Base-by-base conservation (phyloP, 805 yeast species). In the Zygoascus flipseniorum region DNA sequence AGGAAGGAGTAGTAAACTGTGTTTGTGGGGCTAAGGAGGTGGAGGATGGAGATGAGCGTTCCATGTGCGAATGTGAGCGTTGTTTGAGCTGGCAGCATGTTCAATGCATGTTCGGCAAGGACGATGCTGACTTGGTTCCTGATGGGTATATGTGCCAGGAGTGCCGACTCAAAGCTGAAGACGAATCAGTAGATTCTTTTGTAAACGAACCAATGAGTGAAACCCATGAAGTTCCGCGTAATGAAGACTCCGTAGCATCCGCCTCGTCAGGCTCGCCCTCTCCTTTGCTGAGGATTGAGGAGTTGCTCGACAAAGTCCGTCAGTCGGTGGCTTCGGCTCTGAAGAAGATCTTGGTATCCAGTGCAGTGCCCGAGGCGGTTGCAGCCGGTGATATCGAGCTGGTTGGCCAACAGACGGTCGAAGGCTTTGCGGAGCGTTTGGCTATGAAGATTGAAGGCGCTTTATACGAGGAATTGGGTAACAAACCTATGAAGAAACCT, bases 1-100 rank as follows among this genome's bases (percentile, higher is more conserved):
- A 62, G 14, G 57, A 52, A 42, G 61, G 57, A 43, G 59, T 58
- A 47, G 58, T 61, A 6, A 52, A 64, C 6, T 68, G 71, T 48
- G 57, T 63, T 9, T 68, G 71, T 56, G 71, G 70, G 2, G 60
- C 57, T n/a, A 57, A 52, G 1, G 52, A 52, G 4, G 61, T 54
- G 18, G 68, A 58, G 6, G 64, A 68, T 14, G 70, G 63, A 46
- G 72, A 72, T 26, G 72, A 69, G 26, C 78, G 81, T 19, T 65
- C 69, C 16, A 81, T 82, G 85, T 77, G 80, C 19, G 80, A 80
- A 63, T 84, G 90, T 67, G 87, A 81, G 48, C 62, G 67, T 37
- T 84, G 90, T 64, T 63, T 72, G 49, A 75, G 81, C 4, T 84
- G 89, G 89, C 90, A 84, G 65, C 90, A 84, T 62, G 76, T 81